phyloP scores from a whole-genome alignment of 1,139 yeast species.

The Nakaseomyces uthaithaninus region DNA sequence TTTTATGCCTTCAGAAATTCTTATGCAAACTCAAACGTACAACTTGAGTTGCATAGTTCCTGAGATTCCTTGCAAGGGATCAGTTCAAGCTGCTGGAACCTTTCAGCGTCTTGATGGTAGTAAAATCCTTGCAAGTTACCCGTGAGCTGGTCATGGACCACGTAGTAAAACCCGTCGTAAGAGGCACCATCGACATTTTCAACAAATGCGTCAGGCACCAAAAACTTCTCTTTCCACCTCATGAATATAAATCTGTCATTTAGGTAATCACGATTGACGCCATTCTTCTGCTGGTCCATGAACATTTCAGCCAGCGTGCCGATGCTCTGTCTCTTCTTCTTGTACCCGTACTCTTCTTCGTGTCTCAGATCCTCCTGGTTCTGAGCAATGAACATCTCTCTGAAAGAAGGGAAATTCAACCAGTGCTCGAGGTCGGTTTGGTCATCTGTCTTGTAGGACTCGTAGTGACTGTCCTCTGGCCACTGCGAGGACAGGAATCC shows the following conservation, averaged over 20 bases:
- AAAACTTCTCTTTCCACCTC: conserved; percentile 91
- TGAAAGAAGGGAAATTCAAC: conserved; percentile 55
- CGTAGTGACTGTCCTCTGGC: conserved; percentile 45
- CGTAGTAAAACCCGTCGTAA: conserved; percentile 86
- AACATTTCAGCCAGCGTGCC: conserved; percentile 15
- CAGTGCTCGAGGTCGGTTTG: conserved; percentile 78
- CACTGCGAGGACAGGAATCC: conserved; percentile 41
- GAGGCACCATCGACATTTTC: conserved; percentile 70
- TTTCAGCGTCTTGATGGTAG: conserved; percentile 69
- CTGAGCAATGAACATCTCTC: conserved; percentile 24
- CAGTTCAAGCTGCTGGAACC: conserved; percentile 59
- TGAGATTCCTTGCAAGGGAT: conserved; percentile 36
- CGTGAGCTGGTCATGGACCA: conserved; percentile 67
- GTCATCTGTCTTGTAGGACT: conserved; percentile 37
- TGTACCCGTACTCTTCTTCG: not conserved
- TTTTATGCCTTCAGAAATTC: too few relatives aligned
- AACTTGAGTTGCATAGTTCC: conserved; percentile 14
- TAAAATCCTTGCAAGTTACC: conserved; percentile 76
- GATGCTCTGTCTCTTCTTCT: conserved; percentile 22
- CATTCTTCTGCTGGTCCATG: conserved; percentile 4
- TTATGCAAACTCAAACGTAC: conserved; percentile 24
- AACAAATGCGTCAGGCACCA: conserved; percentile 68
- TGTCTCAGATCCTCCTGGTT: not conserved
- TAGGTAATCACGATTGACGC: conserved; percentile 29
- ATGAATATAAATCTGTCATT: conserved; percentile 56